phyloP scores from a whole-genome alignment of 2,329 filamentous ascomycete genomes.

The Neoascochyta sp. region DNA sequence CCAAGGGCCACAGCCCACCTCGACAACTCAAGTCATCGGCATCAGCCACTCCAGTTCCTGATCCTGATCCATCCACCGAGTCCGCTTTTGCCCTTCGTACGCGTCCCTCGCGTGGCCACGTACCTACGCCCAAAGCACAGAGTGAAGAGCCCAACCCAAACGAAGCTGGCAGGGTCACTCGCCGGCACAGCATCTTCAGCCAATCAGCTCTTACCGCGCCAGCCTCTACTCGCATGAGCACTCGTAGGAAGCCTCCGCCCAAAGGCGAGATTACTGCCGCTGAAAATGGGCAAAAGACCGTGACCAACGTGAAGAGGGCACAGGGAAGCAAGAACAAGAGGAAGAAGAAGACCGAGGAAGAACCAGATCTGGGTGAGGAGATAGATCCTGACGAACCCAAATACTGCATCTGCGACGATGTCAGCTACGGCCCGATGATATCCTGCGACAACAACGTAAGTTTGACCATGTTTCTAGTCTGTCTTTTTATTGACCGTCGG shows the following conservation, averaged over 20 bases:
- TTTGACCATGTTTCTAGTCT: not conserved
- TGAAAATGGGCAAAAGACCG: conserved; percentile 58
- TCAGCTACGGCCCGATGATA: conserved; percentile 81
- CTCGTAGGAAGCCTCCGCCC: conserved; percentile 66
- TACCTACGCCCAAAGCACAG: conserved; percentile 44
- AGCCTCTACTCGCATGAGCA: conserved; percentile 40
- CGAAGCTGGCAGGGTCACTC: conserved; percentile 40
- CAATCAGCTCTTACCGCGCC: conserved; percentile 32
- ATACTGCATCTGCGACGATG: conserved; percentile 75
- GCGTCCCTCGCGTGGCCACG: conserved; percentile 40
- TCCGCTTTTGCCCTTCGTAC: conserved; percentile 21
- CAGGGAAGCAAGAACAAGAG: conserved; percentile 35
- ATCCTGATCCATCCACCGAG: conserved; percentile 9
- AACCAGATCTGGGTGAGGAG: conserved; percentile 33
- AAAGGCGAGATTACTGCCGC: conserved; percentile 65
- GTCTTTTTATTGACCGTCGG: conserved; percentile 13
- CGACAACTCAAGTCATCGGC: conserved; percentile 17
- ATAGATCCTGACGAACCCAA: conserved; percentile 72
- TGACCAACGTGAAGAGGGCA: conserved; percentile 69
- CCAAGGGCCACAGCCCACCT: conserved; percentile 24
- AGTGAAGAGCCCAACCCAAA: conserved; percentile 47
- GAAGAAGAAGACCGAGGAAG: conserved; percentile 48
- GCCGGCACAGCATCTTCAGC: conserved; percentile 47
- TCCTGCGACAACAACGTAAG: conserved; percentile 70
- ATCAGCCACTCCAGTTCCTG: conserved; percentile 14